These are phyloP conservation scores for Aspergillus sparsus DNA, from an alignment of 495 filamentous ascomycete species.

Conservation along the genomic window DNA sequence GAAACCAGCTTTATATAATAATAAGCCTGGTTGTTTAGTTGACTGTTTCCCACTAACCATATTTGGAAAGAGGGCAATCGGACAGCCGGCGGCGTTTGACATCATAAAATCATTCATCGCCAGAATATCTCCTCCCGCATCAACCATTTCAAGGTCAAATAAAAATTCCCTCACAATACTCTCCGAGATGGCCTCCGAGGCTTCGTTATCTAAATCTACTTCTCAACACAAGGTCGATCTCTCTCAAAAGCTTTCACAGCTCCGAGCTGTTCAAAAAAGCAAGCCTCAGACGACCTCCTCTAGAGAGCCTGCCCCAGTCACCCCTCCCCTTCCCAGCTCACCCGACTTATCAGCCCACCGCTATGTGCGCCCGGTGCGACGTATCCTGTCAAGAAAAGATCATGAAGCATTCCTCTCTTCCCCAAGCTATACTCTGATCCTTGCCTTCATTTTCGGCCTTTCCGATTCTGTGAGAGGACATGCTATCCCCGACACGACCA, in stretches of 20 bases:
- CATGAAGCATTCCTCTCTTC: constrained; percentile 81
- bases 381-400: constrained; percentile 78
- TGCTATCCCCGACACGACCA: constrained; percentile 63
- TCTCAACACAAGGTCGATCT: constrained; percentile 54
- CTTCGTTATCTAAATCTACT: constrained; percentile 19
- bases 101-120: constrained; percentile 5
- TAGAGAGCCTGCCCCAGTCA: constrained; percentile 67
- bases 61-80: neutral
- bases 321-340: constrained; percentile 68
- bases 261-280: constrained; percentile 58
- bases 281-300: constrained; percentile 54
- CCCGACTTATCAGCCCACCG: constrained; percentile 61
- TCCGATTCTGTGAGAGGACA: constrained; percentile 78
- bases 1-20: neutral
- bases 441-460: constrained; percentile 82
- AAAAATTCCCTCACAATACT: neutral
- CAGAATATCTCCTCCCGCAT: neutral
- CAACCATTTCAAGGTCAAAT: neutral
- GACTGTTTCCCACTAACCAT: constrained; percentile 1
- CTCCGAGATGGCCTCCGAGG: constrained; percentile 33
- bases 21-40: neutral
- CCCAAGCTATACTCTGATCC: constrained; percentile 71
- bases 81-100: constrained; percentile 5
- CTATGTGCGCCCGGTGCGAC: constrained; percentile 67
- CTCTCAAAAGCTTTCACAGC: constrained; percentile 64